Evolutionary conservation across 306 rosid species (phyloP), one percentile per base, ranked within the genome.

Genomic region (Coriaria nepalensis): DNA sequence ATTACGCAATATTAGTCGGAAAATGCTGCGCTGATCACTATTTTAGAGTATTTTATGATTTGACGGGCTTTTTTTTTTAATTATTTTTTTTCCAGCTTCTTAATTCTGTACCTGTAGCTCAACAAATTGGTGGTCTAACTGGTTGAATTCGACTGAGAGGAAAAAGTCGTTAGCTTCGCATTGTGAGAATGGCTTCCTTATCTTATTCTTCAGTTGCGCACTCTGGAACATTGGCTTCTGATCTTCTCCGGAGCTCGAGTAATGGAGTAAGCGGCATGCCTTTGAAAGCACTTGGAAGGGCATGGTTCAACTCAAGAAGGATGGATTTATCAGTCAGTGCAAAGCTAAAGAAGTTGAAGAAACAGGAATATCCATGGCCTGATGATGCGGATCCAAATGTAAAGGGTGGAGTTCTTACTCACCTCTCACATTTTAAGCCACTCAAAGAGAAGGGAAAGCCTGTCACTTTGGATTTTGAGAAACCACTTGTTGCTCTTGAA

Each of bases 351-450:
- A 90, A 90, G 73, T 66, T n/a, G 63, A 82, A 79, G 82, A 84
- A 71, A 72, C 74, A 68, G 13, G 94, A 85, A n/a, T 67, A 79
- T 59, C 95, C 98, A 7, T 90, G 98, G 98, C 76, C 95, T 0
- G 68, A 59, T 52, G 63, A 81, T 66, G 87, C 87, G 58, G 94
- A 90, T 72, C 87, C 73, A 36, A 81, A 79, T 85, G 92, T 90
- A 15, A 73, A 77, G 57, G 95, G 94, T 29, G 94, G 95, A 49
- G 55, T 75, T 49, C 73, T 85, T 9, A 54, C 61, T 47, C 85
- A 79, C 56, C 87, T 90, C 33, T 81, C 95, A 5, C 53, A 13
- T 55, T 90, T 90, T 79, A 81, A 85, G 81, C 95, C 94, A 34
- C 69, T 82, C 49, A 77, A 75, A 9, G 85, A 75, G 68, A 79